phyloP scores from a whole-genome alignment of 345 rosid species.

The Salix koriyanagi region DNA sequence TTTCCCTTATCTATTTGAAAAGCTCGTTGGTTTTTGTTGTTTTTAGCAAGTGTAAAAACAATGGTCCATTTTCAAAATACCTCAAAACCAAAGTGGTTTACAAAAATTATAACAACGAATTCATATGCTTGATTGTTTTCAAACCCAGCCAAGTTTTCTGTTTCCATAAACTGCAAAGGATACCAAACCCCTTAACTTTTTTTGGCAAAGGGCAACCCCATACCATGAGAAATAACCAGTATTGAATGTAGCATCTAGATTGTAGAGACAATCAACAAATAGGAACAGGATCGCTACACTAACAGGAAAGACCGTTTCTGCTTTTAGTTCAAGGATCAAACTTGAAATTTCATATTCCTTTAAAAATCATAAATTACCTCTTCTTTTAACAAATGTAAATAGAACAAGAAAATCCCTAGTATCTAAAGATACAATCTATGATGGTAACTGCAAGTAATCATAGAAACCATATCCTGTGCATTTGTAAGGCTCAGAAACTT shows the following conservation, averaged over 20 bases:
- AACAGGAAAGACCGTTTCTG: background rate
- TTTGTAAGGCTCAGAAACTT: slow-evolving; percentile 22
- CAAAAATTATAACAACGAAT: background rate
- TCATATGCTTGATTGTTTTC: background rate
- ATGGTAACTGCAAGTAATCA: slow-evolving; percentile 15
- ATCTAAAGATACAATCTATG: slow-evolving; percentile 15
- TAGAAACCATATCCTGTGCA: slow-evolving; percentile 16
- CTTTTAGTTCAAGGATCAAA: slow-evolving; percentile 7
- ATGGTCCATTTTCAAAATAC: background rate
- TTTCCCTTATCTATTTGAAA: background rate
- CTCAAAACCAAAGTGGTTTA: background rate
- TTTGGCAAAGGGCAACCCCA: background rate
- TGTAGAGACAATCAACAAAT: background rate
- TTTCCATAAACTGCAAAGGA: background rate
- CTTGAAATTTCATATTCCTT: slow-evolving; percentile 14
- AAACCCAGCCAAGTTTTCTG: background rate
- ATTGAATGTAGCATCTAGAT: background rate
- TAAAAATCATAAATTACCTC: slow-evolving; percentile 18
- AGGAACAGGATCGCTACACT: background rate
- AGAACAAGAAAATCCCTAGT: slow-evolving; percentile 13
- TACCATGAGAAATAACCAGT: background rate
- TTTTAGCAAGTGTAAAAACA: background rate
- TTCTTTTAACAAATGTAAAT: slow-evolving; percentile 9
- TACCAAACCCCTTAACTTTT: background rate
- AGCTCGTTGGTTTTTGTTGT: background rate